Evolutionary conservation across 768 basidiomycete genomes (phyloP), one percentile per base, ranked within the genome.

Genomic region (Lactifluus volemus): DNA sequence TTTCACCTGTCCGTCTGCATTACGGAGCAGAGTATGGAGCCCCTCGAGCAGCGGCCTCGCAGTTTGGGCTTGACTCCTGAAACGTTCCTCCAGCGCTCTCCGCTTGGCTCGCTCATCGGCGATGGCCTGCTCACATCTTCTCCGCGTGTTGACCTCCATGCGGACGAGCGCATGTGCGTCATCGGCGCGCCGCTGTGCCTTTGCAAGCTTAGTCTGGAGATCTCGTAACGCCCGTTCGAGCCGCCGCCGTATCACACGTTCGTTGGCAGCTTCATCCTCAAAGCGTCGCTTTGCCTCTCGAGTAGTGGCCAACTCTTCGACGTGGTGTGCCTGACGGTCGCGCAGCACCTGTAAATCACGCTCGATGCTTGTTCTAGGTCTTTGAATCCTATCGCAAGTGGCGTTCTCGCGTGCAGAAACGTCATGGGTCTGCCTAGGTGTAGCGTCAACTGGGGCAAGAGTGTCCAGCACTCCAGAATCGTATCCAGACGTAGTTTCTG

Each of bases 221-320:
- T 61, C 62, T 12, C 52, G 39, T 10, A 60, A 30, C 15, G 52
- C 21, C 15, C 55, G 57, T 51, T 70, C 67, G 39, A 67, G 64
- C 59, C 65, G 68, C 36, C 64, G 67, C 12, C 69, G 70, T n/a
- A 49, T 51, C 14, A 34, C 42, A 29, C 67, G 68, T 56, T 71
- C 72, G 7, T 52, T 32, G 2, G 55, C 54, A 25, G 68, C 63
- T 29, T 70, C 68, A 12, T 78, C 76, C 66, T 82, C 78, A 39
- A 80, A 63, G 66, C 76, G 76, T 32, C 78, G 79, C 64, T 80
- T 81, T 30, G 68, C 68, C 34, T 67, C 51, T 29, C 73, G 74
- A 17, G 73, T 65, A 21, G 73, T 69, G 17, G 71, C 60, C n/a
- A 80, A 63, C 47, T 72, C 62, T 7, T 63, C 54, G 6, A 59